Conservation (phyloP, 2,329 filamentous ascomycete species). For the Myrmaecium sp. region DNA sequence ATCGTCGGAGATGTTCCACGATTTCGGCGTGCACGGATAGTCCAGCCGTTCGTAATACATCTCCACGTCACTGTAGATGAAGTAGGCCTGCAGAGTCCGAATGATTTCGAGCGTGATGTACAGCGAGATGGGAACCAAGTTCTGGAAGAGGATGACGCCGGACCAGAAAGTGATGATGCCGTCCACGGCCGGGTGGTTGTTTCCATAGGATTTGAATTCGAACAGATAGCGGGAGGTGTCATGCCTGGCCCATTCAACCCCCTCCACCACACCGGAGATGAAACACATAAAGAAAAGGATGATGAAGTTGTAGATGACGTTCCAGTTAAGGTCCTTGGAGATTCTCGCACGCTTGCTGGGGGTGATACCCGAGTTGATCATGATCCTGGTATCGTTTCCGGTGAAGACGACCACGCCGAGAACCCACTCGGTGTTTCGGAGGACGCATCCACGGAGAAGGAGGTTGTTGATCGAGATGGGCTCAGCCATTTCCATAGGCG, state of each 20-base stretch:
- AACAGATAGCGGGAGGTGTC: conserved; percentile 66
- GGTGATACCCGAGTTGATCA: conserved; percentile 94
- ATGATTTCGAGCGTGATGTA: conserved; percentile 97
- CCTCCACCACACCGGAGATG: conserved; percentile 68
- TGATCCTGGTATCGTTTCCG: conserved; percentile 93
- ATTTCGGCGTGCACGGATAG: conserved; percentile 89
- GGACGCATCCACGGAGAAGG: conserved; percentile 77
- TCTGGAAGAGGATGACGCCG: conserved; percentile 87
- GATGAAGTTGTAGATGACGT: conserved; percentile 90
- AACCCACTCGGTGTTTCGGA: conserved; percentile 93
- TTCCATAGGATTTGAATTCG: conserved; percentile 69
- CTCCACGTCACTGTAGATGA: conserved; percentile 87
- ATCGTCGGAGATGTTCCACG: conserved; percentile 98
- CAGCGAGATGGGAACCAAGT: conserved; percentile 93
- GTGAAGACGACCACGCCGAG: conserved; percentile 88
- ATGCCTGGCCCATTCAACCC: conserved; percentile 58
- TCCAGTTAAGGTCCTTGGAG: conserved; percentile 87
- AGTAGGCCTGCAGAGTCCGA: conserved; percentile 79
- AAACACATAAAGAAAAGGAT: conserved; percentile 83
- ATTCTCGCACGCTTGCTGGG: conserved; percentile 87
- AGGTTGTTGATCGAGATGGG: conserved; percentile 91
- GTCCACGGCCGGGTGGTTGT: conserved; percentile 52
- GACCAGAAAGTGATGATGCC: conserved; percentile 98
- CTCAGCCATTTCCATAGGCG: conserved; percentile 67
- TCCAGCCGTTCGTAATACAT: conserved; percentile 97